A percentile compares a stretch with the other conserved stretches of the same genome.
Evolutionary conservation across 2,329 filamentous ascomycete species (phyloP).

Genomic region (Cercospora beticola): DNA sequence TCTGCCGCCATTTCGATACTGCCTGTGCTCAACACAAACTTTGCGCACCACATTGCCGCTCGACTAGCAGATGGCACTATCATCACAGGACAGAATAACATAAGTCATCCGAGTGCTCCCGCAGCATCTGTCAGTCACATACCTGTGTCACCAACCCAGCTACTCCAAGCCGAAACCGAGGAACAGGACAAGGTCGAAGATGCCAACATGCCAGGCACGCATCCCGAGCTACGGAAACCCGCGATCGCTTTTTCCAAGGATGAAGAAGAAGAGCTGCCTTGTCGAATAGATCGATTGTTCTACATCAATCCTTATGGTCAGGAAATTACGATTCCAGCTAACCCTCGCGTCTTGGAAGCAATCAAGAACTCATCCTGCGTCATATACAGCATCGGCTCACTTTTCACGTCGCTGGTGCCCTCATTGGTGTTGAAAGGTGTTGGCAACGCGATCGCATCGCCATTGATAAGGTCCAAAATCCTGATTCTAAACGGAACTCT

Average conservation of each 20-base stretch:
- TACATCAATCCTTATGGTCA: constrained; percentile 99
- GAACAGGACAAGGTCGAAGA: constrained; percentile 70
- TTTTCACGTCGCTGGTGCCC: constrained; percentile 87
- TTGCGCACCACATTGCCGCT: constrained; percentile 90
- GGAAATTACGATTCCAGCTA: constrained; percentile 82
- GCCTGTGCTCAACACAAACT: constrained; percentile 91
- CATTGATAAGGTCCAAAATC: constrained; percentile 66
- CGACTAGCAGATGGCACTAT: constrained; percentile 71
- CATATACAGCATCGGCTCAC: constrained; percentile 88
- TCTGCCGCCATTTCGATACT: constrained; percentile 74
- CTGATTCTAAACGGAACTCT: constrained; percentile 79
- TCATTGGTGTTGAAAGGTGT: constrained; percentile 76
- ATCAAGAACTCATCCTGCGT: constrained; percentile 65
- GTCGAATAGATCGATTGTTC: constrained; percentile 80
- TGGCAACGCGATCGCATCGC: constrained; percentile 58
- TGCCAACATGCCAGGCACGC: constrained; percentile 75
- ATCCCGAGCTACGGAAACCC: constrained; percentile 75
- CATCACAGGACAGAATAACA: constrained; percentile 90
- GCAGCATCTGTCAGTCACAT: constrained; percentile 35
- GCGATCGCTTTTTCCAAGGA: constrained; percentile 80
- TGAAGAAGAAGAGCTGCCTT: constrained; percentile 70
- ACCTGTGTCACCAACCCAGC: constrained; percentile 30
- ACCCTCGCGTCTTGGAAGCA: constrained; percentile 73
- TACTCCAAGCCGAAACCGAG: constrained; percentile 44
- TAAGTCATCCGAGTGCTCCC: constrained; percentile 75